Base-by-base conservation (phyloP, 352 stramenopile genomes). In the Peronosclerospora sorghi region DNA sequence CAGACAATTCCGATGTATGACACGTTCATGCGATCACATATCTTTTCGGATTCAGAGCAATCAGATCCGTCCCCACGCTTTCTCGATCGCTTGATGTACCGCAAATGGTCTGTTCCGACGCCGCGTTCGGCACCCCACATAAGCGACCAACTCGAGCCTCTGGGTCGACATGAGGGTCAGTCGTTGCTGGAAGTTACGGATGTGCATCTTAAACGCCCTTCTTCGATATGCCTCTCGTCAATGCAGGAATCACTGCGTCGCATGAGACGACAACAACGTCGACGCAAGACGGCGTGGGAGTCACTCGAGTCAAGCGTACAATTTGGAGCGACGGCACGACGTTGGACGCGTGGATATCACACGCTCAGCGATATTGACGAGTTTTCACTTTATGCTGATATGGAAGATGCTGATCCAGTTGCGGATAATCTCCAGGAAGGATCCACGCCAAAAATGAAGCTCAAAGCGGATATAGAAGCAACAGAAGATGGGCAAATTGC, bases 301-400 rank as follows among this genome's bases (percentile, higher is more conserved):
- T 66, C 65, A 3, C 45, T 83, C 0, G 62, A 80, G 48, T 47
- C 62, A 10, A 89, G 63, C 17, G 59, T 70, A 1, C 59, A 82
- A n/a, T 78, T 76, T 41, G 72, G 70, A 1, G 48, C 60, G 5
- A 73, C 65, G 2, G 73, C 73, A 19, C 62, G 59, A 21, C 67
- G 74, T 6, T 89, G 77, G 77, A 86, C 74, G 1, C 70, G 74
- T 5, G 65, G 61, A 4, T 89, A 83, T 39, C 68, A 77, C 19
- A 35, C 73, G 21, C 54, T 86, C 8, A 81, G 69, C 9, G 65
- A 58, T 5, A 84, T 86, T 24, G 62, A 66, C 6, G 76, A 88
- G 34, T 65, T 78, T 7, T 32, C 51, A 2, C 55, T 56, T 36
- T 32, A 37, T 18, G 23, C 48, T 23, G 52, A 62, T 37, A 15